Evolutionary conservation across 176 grass and related monocot genomes (phyloP).

Genomic region (Avena sativa): DNA sequence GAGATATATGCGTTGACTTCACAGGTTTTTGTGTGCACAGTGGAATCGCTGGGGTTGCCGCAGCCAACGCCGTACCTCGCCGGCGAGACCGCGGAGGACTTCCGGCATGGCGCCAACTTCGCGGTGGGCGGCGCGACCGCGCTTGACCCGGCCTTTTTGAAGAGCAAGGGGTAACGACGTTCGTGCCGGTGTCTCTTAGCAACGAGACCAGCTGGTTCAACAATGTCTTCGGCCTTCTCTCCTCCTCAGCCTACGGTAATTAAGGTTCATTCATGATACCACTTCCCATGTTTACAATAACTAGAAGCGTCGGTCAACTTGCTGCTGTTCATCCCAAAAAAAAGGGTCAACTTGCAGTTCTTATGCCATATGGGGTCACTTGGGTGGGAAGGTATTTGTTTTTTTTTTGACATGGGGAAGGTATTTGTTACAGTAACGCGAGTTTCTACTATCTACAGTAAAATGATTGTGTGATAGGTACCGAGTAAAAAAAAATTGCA

Average conservation of each 20-base stretch:
- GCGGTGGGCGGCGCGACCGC: slow-evolving; percentile 67
- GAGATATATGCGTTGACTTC: neutral
- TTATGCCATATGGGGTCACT: too few relatives aligned
- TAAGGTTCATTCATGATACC: neutral
- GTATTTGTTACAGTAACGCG: too few relatives aligned
- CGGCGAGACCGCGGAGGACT: slow-evolving; percentile 51
- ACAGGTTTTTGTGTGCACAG: slow-evolving; percentile 17
- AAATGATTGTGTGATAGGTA: too few relatives aligned
- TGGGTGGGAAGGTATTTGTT: too few relatives aligned
- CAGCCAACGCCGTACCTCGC: slow-evolving; percentile 61
- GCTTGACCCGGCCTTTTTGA: slow-evolving; percentile 48
- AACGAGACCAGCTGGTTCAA: slow-evolving; percentile 64
- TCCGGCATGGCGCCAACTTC: slow-evolving; percentile 64
- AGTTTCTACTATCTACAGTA: too few relatives aligned
- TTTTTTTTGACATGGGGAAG: too few relatives aligned
- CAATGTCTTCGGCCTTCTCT: slow-evolving; percentile 44
- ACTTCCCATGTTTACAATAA: neutral
- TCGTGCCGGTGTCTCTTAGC: slow-evolving; percentile 51
- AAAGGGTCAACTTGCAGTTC: neutral
- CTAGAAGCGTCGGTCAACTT: neutral
- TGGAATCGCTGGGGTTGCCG: slow-evolving; percentile 47
- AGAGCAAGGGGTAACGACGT: slow-evolving; percentile 42
- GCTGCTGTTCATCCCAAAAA: neutral
- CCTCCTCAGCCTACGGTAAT: slow-evolving; percentile 16
- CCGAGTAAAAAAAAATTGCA: too few relatives aligned